These are phyloP conservation scores for Gossypium turneri DNA, from an alignment of 345 rosid genomes.

Conservation along the genomic window DNA sequence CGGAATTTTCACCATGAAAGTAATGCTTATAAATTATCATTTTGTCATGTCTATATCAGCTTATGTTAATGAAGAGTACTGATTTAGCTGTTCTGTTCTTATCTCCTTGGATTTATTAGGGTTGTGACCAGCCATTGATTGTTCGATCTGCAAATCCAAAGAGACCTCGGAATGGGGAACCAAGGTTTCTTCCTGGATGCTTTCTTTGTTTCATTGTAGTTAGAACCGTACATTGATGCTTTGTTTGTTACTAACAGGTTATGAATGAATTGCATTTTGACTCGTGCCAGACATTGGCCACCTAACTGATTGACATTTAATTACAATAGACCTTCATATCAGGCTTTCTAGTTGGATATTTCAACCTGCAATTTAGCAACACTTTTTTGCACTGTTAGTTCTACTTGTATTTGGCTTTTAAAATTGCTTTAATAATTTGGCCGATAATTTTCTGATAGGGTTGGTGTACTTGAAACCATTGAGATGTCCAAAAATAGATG, in stretches of 20 bases:
- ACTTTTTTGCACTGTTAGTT: background rate
- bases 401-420: background rate
- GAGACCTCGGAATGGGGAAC: constrained; percentile 60
- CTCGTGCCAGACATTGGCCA: background rate
- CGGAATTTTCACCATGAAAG: constrained; percentile 72
- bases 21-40: constrained; percentile 27
- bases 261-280: background rate
- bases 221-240: background rate
- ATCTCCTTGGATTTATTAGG: constrained; percentile 36
- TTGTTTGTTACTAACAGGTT: background rate
- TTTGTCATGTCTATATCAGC: constrained; percentile 11
- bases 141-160: constrained; percentile 84
- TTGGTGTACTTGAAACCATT: background rate
- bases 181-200: constrained; percentile 42
- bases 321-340: constrained; percentile 8
- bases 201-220: constrained; percentile 4
- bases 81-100: constrained; percentile 8
- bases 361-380: constrained; percentile 5
- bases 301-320: background rate
- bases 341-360: background rate
- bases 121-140: constrained; percentile 73
- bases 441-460: background rate
- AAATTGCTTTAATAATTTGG: background rate
- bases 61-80: constrained; percentile 16
- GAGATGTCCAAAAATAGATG: background rate